Evolutionary conservation across 2,329 filamentous ascomycete species (phyloP).

Genomic region (Periconia macrospinosa): DNA sequence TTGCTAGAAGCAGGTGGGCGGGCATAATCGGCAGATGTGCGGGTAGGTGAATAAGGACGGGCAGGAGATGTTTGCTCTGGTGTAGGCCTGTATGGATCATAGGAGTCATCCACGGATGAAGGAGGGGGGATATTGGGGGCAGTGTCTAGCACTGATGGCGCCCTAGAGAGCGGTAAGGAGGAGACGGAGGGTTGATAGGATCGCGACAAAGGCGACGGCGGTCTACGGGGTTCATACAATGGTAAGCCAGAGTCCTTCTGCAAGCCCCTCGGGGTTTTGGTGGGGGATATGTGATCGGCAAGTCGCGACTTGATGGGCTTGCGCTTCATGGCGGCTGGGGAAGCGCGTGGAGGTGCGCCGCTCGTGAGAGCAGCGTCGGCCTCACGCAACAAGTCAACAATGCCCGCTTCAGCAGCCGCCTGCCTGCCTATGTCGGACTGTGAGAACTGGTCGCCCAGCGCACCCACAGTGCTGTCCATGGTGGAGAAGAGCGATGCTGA

Average conservation of each 20-base stretch:
- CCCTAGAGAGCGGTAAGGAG: slow-evolving; percentile 50
- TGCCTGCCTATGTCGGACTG: slow-evolving; percentile 33
- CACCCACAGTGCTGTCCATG: slow-evolving; percentile 36
- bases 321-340: slow-evolving; percentile 25
- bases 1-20: slow-evolving; percentile 71
- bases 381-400: slow-evolving; percentile 49
- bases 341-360: slow-evolving; percentile 11
- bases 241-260: slow-evolving; percentile 39
- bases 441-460: slow-evolving; percentile 30
- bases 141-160: slow-evolving; percentile 54
- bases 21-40: slow-evolving; percentile 61
- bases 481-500: slow-evolving; percentile 38
- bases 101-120: slow-evolving; percentile 63
- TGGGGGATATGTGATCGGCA: slow-evolving; percentile 21
- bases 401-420: slow-evolving; percentile 39
- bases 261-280: not conserved
- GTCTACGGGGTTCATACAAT: slow-evolving; percentile 42
- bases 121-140: slow-evolving; percentile 58
- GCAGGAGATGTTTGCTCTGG: slow-evolving; percentile 51
- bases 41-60: slow-evolving; percentile 58
- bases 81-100: slow-evolving; percentile 62
- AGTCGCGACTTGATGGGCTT: slow-evolving; percentile 27
- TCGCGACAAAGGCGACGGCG: slow-evolving; percentile 45
- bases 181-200: slow-evolving; percentile 54
- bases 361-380: slow-evolving; percentile 34